These are phyloP conservation scores for Lavandula angustifolia DNA, from an alignment of 257 asterid species.

Conservation along the genomic window DNA sequence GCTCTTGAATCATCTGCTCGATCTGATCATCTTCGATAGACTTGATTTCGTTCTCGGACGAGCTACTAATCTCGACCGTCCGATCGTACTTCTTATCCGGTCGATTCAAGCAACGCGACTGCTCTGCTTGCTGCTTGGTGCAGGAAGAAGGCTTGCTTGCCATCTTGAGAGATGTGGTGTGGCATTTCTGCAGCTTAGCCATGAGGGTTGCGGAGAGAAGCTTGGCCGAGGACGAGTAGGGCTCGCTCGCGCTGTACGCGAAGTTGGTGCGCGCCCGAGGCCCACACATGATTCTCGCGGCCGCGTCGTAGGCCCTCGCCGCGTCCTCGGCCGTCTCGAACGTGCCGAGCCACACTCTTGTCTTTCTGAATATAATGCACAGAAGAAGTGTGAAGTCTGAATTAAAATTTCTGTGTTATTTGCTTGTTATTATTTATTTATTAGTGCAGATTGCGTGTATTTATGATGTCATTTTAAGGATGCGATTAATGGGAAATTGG, in stretches of 20 bases:
- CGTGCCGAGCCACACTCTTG: constrained; percentile 91
- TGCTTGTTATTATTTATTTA: no score
- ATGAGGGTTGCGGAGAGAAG: constrained; percentile 67
- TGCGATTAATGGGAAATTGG: not conserved
- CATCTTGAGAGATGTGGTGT: constrained; percentile 59
- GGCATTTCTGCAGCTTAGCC: constrained; percentile 84
- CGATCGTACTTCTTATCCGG: constrained; percentile 25
- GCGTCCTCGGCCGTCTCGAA: constrained; percentile 96
- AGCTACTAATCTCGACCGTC: not conserved
- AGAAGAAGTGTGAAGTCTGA: not conserved
- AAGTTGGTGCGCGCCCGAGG: constrained; percentile 80
- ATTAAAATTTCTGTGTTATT: no score
- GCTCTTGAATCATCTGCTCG: constrained; percentile 84
- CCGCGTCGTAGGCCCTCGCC: constrained; percentile 86
- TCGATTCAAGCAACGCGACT: not conserved
- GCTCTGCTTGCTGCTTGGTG: not conserved
- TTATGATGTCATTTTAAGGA: not conserved
- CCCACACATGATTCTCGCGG: constrained; percentile 85
- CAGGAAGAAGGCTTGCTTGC: constrained; percentile 40
- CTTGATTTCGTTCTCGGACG: not conserved
- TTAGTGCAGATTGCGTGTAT: no score
- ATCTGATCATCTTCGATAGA: constrained; percentile 60
- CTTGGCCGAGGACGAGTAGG: constrained; percentile 53
- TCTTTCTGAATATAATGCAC: constrained; percentile 54
- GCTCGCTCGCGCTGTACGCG: constrained; percentile 52